Percentiles rank a stretch among this genome's conserved stretches.
Evolutionary conservation across 768 basidiomycete species (phyloP).

Genomic region (Phlebiopsis gigantea): DNA sequence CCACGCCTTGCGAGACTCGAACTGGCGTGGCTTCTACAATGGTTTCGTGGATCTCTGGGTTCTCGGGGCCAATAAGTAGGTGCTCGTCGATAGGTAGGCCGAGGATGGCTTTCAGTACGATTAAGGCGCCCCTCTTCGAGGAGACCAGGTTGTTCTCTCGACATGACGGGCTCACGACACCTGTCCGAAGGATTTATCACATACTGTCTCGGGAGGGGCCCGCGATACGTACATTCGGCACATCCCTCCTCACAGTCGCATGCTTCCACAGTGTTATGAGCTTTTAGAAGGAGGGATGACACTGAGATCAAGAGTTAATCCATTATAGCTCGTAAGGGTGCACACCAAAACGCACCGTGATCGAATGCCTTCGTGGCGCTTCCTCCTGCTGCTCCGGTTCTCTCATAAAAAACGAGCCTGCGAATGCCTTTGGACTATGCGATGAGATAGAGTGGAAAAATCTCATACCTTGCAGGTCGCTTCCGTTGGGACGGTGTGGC

Average conservation of each 20-base stretch:
- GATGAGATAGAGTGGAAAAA: neutral
- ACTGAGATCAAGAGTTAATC: conserved; percentile 28
- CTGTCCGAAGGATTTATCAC: conserved; percentile 30
- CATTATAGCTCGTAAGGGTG: neutral
- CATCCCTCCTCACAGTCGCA: conserved; percentile 75
- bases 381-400: conserved; percentile 62
- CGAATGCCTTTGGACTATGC: neutral
- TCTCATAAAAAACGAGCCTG: conserved; percentile 81
- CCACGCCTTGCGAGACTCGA: conserved; percentile 36
- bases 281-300: conserved; percentile 52
- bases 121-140: conserved; percentile 69
- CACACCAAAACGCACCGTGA: conserved; percentile 42
- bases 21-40: conserved; percentile 51
- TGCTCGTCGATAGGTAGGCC: conserved; percentile 35
- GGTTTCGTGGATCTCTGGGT: conserved; percentile 35
- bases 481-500: conserved; percentile 47
- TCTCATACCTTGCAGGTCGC: conserved; percentile 56
- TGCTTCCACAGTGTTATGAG: conserved; percentile 47
- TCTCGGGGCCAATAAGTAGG: conserved; percentile 21
- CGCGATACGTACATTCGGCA: conserved; percentile 46
- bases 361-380: conserved; percentile 79
- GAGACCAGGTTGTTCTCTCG: conserved; percentile 67
- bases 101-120: conserved; percentile 61
- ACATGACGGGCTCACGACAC: conserved; percentile 62
- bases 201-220: neutral